Base-by-base conservation (phyloP, 2,329 filamentous ascomycete species). In the Sporothrix euskadiensis region DNA sequence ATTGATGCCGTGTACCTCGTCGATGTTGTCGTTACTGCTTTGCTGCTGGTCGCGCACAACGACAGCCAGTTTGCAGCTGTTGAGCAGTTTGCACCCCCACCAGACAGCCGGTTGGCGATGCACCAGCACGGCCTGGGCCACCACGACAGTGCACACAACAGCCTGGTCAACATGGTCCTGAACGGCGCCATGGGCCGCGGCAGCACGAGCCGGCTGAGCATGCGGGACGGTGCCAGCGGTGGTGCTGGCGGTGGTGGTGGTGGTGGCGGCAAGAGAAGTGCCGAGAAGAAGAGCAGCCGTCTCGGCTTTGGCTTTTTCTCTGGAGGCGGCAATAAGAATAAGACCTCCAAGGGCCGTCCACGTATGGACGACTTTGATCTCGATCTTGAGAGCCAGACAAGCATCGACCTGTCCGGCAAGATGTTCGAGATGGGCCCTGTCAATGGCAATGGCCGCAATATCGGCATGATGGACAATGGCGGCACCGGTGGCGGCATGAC, bases 371-470 rank as follows among this genome's bases (percentile, higher is more conserved):
- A 87, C 77, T 87, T 90, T 73, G 89, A 88, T 79, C 81, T 90
- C 52, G 89, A 91, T 76, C 79, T 91, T 5, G 89, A 90, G 80
- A 91, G 88, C 78, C 89, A 91, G 80, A 82, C 83, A 7, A 84
- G 83, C 71, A 72, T 76, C 56, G 86, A 84, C 75, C 77, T 84
- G 19, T 80, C 81, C 69, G 82, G 85, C 78, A 80, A 84, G 77
- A 78, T 82, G 75, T 79, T 82, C 56, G 78, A 80, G 71, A 82
- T 82, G 76, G 74, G 72, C 22, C 71, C 65, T 0, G 49, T 69
- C 44, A 44, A 26, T 26, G 26, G 61, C 30, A 52, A 19, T 39
- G 54, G 66, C 19, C 35, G 54, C 35, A 39, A 12, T 2, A 47
- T 41, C 4, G 71, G 71, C 35, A 54, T 47, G 47, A 69, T 69